Conservation (phyloP, 805 yeast genomes). For the Wickerhamiella musiphila region DNA sequence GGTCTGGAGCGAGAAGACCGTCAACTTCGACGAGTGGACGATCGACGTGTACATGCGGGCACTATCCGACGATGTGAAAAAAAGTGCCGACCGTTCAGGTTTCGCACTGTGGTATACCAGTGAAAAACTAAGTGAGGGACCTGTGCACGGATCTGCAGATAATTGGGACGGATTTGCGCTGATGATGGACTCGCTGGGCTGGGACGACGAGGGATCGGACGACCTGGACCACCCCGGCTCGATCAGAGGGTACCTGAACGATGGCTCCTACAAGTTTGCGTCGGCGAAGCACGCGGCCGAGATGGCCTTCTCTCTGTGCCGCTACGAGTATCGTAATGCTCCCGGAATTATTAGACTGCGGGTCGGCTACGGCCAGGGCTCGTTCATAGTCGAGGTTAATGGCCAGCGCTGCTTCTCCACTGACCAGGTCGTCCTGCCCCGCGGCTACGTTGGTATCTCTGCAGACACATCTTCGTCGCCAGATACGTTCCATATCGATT, state of each 20-base stretch:
- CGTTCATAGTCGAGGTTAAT: slow-evolving; percentile 23
- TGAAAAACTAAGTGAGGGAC: slow-evolving; percentile 17
- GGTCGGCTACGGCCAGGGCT: slow-evolving; percentile 19
- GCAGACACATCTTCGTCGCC: slow-evolving; percentile 16
- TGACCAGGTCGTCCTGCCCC: slow-evolving; percentile 20
- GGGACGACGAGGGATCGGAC: slow-evolving; percentile 9
- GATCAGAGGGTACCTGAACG: slow-evolving; percentile 25
- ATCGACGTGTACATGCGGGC: slow-evolving; percentile 17
- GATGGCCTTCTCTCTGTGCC: slow-evolving; percentile 23
- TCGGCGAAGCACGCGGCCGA: slow-evolving; percentile 13
- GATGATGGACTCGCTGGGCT: slow-evolving; percentile 22
- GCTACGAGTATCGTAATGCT: slow-evolving; percentile 22
- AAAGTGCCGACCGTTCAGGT: slow-evolving; percentile 19
- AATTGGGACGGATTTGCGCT: slow-evolving; percentile 26
- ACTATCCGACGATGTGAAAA: slow-evolving; percentile 12
- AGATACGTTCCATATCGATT: slow-evolving; percentile 10
- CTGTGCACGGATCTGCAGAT: slow-evolving; percentile 23
- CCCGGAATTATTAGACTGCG: slow-evolving; percentile 16
- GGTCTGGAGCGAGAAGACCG: slow-evolving; percentile 20
- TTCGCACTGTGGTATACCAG: slow-evolving; percentile 24
- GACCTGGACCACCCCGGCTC: slow-evolving; percentile 16
- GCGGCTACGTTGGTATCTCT: slow-evolving; percentile 21
- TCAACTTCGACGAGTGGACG: slow-evolving; percentile 21
- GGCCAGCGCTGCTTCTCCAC: slow-evolving; percentile 23
- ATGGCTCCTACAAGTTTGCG: slow-evolving; percentile 19